phyloP scores from a whole-genome alignment of 129 eudicot genomes.

The Chrysanthemum seticuspe region DNA sequence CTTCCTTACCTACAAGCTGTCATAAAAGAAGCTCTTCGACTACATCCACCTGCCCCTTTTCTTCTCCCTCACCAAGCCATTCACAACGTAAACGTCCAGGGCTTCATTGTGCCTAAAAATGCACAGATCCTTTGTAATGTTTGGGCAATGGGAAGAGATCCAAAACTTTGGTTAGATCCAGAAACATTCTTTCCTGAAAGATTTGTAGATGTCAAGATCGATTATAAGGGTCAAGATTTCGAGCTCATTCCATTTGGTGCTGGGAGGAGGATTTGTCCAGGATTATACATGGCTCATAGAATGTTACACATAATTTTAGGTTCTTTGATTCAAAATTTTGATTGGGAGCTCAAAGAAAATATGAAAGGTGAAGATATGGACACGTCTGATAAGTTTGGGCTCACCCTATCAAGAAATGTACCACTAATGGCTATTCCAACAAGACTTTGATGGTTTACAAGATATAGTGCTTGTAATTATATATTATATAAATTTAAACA shows the following conservation, averaged over 20 bases:
- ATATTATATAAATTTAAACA: too few relatives aligned
- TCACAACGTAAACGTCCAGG: conserved; percentile 31
- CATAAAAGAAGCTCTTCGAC: conserved; percentile 45
- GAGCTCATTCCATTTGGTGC: conserved; percentile 48
- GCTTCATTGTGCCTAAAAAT: conserved; percentile 40
- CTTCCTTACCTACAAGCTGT: conserved; percentile 46
- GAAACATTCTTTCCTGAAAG: conserved; percentile 42
- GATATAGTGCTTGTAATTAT: too few relatives aligned
- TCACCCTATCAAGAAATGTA: conserved; percentile 23
- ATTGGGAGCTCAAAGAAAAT: conserved; percentile 36
- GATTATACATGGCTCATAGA: conserved; percentile 36
- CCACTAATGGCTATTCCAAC: conserved; percentile 29
- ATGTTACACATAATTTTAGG: conserved; percentile 46
- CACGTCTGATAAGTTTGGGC: conserved; percentile 43
- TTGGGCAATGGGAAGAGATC: conserved; percentile 53
- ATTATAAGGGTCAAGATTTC: conserved; percentile 40
- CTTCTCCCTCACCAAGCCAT: conserved; percentile 43
- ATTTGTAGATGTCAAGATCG: conserved; percentile 22
- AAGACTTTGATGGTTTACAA: neutral
- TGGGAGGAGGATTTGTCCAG: conserved; percentile 48
- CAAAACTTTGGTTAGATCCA: conserved; percentile 34
- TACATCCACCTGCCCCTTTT: conserved; percentile 48
- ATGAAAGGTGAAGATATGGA: conserved; percentile 26
- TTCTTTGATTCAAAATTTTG: conserved; percentile 33
- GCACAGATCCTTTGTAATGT: conserved; percentile 45